A percentile compares a stretch with the other conserved stretches of the same genome.
These are phyloP conservation scores for Barbarea vulgaris DNA, from an alignment of 345 rosid species.

Conservation along the genomic window DNA sequence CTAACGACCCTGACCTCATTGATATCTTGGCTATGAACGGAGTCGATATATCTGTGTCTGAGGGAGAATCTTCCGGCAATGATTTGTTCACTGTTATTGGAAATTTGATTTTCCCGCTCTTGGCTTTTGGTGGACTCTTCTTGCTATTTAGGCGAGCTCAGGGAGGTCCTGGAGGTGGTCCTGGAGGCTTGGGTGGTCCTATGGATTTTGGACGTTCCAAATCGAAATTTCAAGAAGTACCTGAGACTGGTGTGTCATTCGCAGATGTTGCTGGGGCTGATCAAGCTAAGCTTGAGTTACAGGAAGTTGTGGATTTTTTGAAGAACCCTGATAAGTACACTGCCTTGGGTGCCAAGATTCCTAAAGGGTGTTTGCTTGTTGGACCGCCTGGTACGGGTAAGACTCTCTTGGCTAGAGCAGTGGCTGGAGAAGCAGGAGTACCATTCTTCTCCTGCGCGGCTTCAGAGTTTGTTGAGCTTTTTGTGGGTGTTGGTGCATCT, in stretches of 20 bases:
- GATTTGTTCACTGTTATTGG: conserved; percentile 63
- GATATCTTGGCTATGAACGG: conserved; percentile 80
- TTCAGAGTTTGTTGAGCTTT: conserved; percentile 81
- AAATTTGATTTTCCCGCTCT: conserved; percentile 62
- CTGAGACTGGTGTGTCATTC: conserved; percentile 79
- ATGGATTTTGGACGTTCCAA: conserved; percentile 84
- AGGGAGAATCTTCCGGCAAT: conserved; percentile 65
- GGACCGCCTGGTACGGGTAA: conserved; percentile 92
- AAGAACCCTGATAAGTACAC: conserved; percentile 87
- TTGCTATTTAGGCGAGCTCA: conserved; percentile 62
- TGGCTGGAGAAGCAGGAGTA: conserved; percentile 86
- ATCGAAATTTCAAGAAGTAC: conserved; percentile 82
- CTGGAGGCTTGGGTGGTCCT: conserved; percentile 85
- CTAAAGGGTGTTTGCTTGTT: conserved; percentile 78
- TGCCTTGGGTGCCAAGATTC: conserved; percentile 80
- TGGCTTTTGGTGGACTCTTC: conserved; percentile 70
- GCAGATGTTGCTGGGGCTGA: conserved; percentile 86
- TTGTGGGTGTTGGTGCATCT: conserved; percentile 88
- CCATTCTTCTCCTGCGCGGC: conserved; percentile 87
- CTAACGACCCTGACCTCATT: conserved; percentile 70
- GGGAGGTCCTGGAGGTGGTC: conserved; percentile 82
- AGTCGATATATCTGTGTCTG: conserved; percentile 72
- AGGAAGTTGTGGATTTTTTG: conserved; percentile 82
- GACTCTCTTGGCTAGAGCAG: conserved; percentile 80
- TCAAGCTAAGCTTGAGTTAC: conserved; percentile 75